A percentile compares a stretch with the other conserved stretches of the same genome.
These are phyloP conservation scores for Rhodotorula sp. DNA, from an alignment of 1,284 basidiomycete species.

Conservation along the genomic window DNA sequence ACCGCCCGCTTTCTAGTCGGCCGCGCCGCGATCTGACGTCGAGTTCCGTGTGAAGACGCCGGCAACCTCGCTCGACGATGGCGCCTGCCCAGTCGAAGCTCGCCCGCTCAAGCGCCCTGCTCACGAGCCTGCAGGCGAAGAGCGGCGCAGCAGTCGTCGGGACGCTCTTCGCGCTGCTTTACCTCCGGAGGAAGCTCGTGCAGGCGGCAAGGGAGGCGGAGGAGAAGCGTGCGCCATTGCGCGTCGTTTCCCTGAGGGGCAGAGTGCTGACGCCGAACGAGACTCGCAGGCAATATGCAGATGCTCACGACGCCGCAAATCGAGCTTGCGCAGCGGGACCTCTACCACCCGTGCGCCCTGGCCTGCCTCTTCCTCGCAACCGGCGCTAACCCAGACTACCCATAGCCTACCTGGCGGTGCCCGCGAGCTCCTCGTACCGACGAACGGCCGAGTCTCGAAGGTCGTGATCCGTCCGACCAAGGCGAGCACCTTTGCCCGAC, in stretches of 20 bases:
- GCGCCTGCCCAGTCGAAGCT: conserved; percentile 30
- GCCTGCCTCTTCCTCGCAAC: neutral
- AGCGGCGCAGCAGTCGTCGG: conserved; percentile 11
- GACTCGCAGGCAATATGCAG: neutral
- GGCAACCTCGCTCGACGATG: conserved; percentile 5
- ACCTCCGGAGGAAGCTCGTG: conserved; percentile 18
- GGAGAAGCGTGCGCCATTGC: conserved; percentile 13
- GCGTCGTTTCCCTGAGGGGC: no score
- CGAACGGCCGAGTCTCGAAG: conserved; percentile 46
- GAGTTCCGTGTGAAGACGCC: neutral
- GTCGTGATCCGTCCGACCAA: conserved; percentile 51
- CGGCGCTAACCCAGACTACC: no score
- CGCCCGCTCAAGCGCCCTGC: neutral
- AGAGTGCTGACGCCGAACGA: neutral
- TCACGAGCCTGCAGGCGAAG: neutral
- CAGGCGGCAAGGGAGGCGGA: conserved; percentile 16
- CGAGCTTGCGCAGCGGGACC: conserved; percentile 43
- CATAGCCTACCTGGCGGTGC: conserved; percentile 37
- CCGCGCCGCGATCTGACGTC: neutral
- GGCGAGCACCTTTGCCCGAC: conserved; percentile 47
- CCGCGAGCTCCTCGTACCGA: conserved; percentile 45
- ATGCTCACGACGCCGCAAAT: conserved; percentile 43
- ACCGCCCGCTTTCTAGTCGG: neutral
- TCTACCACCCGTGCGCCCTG: conserved; percentile 32
- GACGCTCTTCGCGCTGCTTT: conserved; percentile 21